A percentile compares a stretch with the other conserved stretches of the same genome.
Conservation (phyloP, 2,329 filamentous ascomycete genomes). For the Talaromyces albobiverticillius region DNA sequence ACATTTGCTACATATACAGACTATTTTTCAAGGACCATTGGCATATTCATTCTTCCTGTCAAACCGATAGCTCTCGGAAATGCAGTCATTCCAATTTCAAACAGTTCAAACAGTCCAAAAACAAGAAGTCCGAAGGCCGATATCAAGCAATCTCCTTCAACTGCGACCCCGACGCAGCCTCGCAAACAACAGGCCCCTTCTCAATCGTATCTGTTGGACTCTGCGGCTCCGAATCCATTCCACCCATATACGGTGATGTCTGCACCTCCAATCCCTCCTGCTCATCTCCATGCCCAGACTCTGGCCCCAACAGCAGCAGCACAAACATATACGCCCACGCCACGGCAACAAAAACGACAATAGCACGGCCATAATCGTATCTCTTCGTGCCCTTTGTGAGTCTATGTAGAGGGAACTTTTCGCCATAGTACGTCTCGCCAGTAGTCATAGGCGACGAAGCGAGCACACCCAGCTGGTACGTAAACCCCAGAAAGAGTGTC, state of each 20-base stretch:
- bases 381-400: slow-evolving; percentile 27
- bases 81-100: too few species aligned
- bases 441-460: slow-evolving; percentile 41
- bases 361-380: slow-evolving; percentile 44
- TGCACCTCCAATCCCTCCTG: too few species aligned
- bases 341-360: slow-evolving; percentile 30
- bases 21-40: too few species aligned
- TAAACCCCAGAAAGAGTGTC: slow-evolving; percentile 33
- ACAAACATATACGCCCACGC: slow-evolving; percentile 30
- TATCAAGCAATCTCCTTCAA: too few species aligned
- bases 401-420: slow-evolving; percentile 38
- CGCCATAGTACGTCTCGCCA: slow-evolving; percentile 42
- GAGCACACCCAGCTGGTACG: slow-evolving; percentile 41
- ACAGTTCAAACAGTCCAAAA: too few species aligned
- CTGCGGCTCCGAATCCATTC: background rate
- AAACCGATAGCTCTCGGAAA: too few species aligned
- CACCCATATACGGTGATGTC: background rate
- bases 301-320: slow-evolving; percentile 31
- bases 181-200: background rate
- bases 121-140: too few species aligned
- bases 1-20: too few species aligned
- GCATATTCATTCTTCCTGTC: too few species aligned
- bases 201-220: slow-evolving; percentile 5
- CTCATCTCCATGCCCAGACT: slow-evolving; percentile 15
- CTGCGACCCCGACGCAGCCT: too few species aligned